These are phyloP conservation scores for Candida adriatica DNA, from an alignment of 805 yeast genomes.

Conservation along the genomic window DNA sequence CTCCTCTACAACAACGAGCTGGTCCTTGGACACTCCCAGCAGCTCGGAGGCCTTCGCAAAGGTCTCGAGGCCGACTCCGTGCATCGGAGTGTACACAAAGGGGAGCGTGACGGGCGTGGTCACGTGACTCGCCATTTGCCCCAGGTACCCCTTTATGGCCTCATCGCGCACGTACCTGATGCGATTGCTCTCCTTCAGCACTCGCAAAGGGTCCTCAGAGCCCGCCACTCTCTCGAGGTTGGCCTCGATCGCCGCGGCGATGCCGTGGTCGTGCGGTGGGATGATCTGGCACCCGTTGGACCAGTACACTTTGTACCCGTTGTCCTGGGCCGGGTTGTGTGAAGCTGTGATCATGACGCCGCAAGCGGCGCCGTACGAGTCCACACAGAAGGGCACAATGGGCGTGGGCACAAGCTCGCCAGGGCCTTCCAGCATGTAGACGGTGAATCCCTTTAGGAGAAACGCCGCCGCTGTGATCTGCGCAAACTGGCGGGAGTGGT, in stretches of 20 bases:
- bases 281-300: constrained; percentile 92
- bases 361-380: constrained; percentile 51
- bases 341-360: constrained; percentile 95
- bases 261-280: constrained; percentile 79
- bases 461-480: constrained; percentile 73
- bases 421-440: constrained; percentile 46
- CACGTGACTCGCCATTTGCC: constrained; percentile 25
- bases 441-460: constrained; percentile 57
- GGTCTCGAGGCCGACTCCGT: constrained; percentile 81
- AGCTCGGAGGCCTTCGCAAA: constrained; percentile 36
- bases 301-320: constrained; percentile 94
- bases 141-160: constrained; percentile 36
- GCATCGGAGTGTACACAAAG: constrained; percentile 90
- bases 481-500: constrained; percentile 74
- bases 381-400: constrained; percentile 82
- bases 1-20: constrained; percentile 40
- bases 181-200: constrained; percentile 25
- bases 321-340: constrained; percentile 78
- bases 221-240: constrained; percentile 56
- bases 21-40: constrained; percentile 26
- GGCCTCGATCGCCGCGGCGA: constrained; percentile 54
- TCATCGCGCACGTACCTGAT: constrained; percentile 37
- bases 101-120: constrained; percentile 24
- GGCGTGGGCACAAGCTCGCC: constrained; percentile 70
- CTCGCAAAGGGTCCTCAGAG: constrained; percentile 40